phyloP scores from a whole-genome alignment of 805 yeast genomes.

The Starmerella scarabaei region DNA sequence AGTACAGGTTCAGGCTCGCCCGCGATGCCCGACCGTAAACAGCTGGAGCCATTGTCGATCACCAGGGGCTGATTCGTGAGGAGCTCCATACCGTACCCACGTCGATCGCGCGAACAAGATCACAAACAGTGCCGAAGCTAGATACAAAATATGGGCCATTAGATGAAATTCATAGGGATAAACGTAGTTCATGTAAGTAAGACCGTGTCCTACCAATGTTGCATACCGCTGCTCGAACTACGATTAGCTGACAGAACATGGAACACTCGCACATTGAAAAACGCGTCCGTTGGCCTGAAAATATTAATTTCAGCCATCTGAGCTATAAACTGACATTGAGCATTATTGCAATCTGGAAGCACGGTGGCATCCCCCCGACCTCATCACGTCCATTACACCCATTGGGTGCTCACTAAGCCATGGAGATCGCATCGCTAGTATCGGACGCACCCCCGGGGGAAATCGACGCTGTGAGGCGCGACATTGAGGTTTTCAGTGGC shows the following conservation, averaged over 20 bases:
- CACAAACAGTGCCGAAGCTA: background rate
- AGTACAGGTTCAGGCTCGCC: slow-evolving; percentile 74
- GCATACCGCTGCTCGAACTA: too few relatives aligned
- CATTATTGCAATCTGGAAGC: too few relatives aligned
- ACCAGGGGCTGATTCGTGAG: slow-evolving; percentile 47
- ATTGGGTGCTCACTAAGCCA: too few relatives aligned
- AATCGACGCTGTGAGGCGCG: slow-evolving; percentile 32
- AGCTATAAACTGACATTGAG: too few relatives aligned
- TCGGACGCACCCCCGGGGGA: slow-evolving; percentile 49
- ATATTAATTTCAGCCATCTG: too few relatives aligned
- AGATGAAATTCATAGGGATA: background rate
- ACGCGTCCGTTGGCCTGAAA: too few relatives aligned
- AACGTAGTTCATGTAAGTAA: too few relatives aligned
- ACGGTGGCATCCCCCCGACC: too few relatives aligned
- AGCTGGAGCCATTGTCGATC: slow-evolving; percentile 72
- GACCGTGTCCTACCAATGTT: too few relatives aligned
- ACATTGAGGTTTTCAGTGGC: slow-evolving; percentile 28
- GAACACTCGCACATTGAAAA: too few relatives aligned
- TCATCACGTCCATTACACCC: too few relatives aligned
- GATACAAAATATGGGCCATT: background rate
- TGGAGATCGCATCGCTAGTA: slow-evolving; percentile 27
- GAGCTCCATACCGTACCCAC: background rate
- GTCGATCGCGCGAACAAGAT: background rate
- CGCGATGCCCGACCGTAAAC: slow-evolving; percentile 79
- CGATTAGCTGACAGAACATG: too few relatives aligned